A percentile compares a stretch with the other conserved stretches of the same genome.
These are phyloP conservation scores for Isabelozyma pseudorhagii DNA, from an alignment of 805 yeast species.

Conservation along the genomic window DNA sequence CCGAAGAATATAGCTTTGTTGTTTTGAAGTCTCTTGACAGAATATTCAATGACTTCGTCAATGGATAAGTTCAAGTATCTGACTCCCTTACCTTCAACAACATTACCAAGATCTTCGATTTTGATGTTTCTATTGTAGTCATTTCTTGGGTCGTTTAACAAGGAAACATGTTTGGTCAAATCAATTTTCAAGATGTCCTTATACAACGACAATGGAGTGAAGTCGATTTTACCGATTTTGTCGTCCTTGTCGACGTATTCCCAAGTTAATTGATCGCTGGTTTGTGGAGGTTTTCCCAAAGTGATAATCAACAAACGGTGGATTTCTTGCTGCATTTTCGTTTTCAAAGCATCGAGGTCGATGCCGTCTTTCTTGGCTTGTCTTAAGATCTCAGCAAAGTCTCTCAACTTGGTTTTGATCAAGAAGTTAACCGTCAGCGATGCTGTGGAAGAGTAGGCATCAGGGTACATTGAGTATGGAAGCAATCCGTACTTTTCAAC, in stretches of 20 bases:
- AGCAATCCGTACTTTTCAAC: slow-evolving; percentile 16
- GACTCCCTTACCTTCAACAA: slow-evolving; percentile 13
- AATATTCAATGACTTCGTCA: slow-evolving; percentile 11
- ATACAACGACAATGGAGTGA: slow-evolving; percentile 15
- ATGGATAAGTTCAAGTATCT: slow-evolving; percentile 14
- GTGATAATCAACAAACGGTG: slow-evolving; percentile 15
- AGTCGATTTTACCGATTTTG: slow-evolving; percentile 7
- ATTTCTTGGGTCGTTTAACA: slow-evolving; percentile 18
- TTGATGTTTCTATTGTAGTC: slow-evolving; percentile 10
- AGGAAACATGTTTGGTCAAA: slow-evolving; percentile 12
- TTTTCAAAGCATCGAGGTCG: slow-evolving; percentile 1
- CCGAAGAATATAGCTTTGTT: slow-evolving; percentile 17
- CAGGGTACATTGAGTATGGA: slow-evolving; percentile 15
- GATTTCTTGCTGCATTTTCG: slow-evolving; percentile 13
- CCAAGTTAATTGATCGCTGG: slow-evolving; percentile 9
- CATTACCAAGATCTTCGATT: slow-evolving; percentile 16
- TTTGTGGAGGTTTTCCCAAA: slow-evolving; percentile 16
- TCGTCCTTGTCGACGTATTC: slow-evolving; percentile 14
- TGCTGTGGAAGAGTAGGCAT: slow-evolving; percentile 14
- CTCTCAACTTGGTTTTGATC: slow-evolving; percentile 16
- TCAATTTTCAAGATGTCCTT: slow-evolving; percentile 10
- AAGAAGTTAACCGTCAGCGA: slow-evolving; percentile 14
- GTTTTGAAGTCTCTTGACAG: slow-evolving; percentile 10
- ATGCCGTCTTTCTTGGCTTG: slow-evolving; percentile 1
- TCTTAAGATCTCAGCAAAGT: slow-evolving; percentile 16